Conservation (phyloP, 2,329 filamentous ascomycete genomes). For the Rhynchosporium graminicola region DNA sequence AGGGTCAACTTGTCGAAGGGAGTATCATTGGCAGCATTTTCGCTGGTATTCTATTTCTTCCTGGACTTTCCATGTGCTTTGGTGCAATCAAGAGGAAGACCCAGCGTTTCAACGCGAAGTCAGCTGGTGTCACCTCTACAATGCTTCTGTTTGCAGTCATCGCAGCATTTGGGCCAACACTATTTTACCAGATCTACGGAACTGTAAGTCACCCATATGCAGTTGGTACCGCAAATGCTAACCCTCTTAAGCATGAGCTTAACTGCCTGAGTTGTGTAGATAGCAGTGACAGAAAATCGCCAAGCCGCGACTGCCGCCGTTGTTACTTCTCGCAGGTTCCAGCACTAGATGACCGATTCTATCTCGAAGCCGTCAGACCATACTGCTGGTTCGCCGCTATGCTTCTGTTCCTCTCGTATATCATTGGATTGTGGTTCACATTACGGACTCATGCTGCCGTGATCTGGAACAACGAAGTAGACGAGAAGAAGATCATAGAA, state of each 20-base stretch:
- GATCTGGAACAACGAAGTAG: conserved; percentile 87
- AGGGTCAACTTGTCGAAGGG: conserved; percentile 89
- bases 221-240: conserved; percentile 37
- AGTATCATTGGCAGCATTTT: conserved; percentile 98
- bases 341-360: conserved; percentile 84
- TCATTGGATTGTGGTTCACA: conserved; percentile 94
- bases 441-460: conserved; percentile 93
- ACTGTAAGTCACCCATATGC: conserved; percentile 57
- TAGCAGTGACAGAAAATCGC: conserved; percentile 40
- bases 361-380: conserved; percentile 83
- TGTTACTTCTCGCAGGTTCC: conserved; percentile 93
- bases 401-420: conserved; percentile 87
- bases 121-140: conserved; percentile 93
- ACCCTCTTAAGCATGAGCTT: conserved; percentile 72
- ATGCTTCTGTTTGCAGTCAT: conserved; percentile 98
- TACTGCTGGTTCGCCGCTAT: conserved; percentile 89
- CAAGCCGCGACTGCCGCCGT: conserved; percentile 74
- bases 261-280: conserved; percentile 72
- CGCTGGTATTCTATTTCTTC: conserved; percentile 90
- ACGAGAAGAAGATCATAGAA: conserved; percentile 72
- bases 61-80: conserved; percentile 97
- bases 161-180: conserved; percentile 88
- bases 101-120: conserved; percentile 95
- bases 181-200: conserved; percentile 99
- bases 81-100: conserved; percentile 97